Evolutionary conservation across 306 rosid species (phyloP), one percentile per base, ranked within the genome.

Genomic region (Potentilla sterilis): DNA sequence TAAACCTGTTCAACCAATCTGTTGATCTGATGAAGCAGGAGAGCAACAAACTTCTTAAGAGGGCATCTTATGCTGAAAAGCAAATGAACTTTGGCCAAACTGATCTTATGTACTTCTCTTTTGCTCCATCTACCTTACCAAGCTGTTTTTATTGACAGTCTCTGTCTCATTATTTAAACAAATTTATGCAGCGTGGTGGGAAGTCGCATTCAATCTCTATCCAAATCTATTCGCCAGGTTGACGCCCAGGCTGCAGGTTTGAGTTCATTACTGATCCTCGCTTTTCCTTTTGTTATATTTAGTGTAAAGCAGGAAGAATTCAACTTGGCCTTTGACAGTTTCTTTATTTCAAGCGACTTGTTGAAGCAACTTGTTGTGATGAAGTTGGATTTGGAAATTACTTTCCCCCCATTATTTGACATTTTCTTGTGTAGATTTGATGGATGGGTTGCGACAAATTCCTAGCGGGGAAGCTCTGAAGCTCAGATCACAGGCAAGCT

Each of bases 401-500:
- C 37, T 28, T 64, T 37, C 21, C 57, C 21, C 57, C 41, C 57
- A 9, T 52, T 61, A 19, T 9, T 8, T 22, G 35, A 46, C 68
- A 40, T 51, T 18, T 32, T 48, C 35, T 69, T 41, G 6, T n/a
- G 41, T 48, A 91, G 98, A 87, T 85, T 79, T 94, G 80, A 85
- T 87, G 86, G 97, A 91, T 75, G 87, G 86, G 81, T 89, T 91
- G 75, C 90, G 98, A 61, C 89, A 91, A 79, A 83, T 85, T 48
- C 93, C 96, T 24, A 83, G 88, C 35, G 86, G 97, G 63, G 96
- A 91, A 52, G 79, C 97, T 74, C 77, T 94, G 81, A 83, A 88
- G 75, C 96, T 94, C 77, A 85, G 98, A 78, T 91, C 95, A 63
- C 97, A 94, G 92, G 98, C 79, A 80, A 86, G 96, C 47, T 76